Percentiles rank a stretch among this genome's conserved stretches.
phyloP scores from a whole-genome alignment of 2,329 filamentous ascomycete genomes.

The Teratosphaeria viscida region DNA sequence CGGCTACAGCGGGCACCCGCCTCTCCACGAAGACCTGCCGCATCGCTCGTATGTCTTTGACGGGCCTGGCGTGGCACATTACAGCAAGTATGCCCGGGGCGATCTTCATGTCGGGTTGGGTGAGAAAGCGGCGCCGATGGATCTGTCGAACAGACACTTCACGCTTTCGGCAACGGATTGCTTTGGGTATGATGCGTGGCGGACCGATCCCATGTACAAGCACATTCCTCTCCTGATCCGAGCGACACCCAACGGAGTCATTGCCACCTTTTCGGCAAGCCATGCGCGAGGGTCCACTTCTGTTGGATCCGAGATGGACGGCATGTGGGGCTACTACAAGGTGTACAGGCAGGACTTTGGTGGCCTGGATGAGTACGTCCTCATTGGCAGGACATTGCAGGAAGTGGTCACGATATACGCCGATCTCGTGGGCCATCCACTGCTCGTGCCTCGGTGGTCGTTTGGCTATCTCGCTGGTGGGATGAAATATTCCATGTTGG shows the following conservation, averaged over 20 bases:
- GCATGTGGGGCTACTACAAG: constrained; percentile 65
- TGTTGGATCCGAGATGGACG: constrained; percentile 63
- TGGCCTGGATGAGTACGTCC: constrained; percentile 60
- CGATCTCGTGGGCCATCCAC: constrained; percentile 55
- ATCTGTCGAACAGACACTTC: constrained; percentile 57
- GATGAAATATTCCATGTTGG: constrained; percentile 49
- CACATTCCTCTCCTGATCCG: constrained; percentile 65
- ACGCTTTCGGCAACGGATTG: constrained; percentile 58
- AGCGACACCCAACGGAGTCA: constrained; percentile 51
- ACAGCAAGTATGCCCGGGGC: constrained; percentile 50
- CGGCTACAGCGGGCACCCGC: constrained; percentile 39
- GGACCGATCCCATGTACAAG: constrained; percentile 64
- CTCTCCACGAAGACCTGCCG: constrained; percentile 52
- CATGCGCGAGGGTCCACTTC: constrained; percentile 55
- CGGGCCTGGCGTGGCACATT: constrained; percentile 52
- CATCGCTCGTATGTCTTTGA: constrained; percentile 57
- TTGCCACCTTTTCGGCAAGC: constrained; percentile 58
- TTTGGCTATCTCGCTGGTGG: constrained; percentile 65
- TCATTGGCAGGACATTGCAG: constrained; percentile 54
- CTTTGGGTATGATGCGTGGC: constrained; percentile 63
- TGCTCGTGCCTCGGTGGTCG: constrained; percentile 60
- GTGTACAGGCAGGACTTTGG: constrained; percentile 63
- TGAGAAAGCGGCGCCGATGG: constrained; percentile 64
- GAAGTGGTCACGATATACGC: constrained; percentile 59
- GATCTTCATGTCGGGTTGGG: constrained; percentile 61